Conservation (phyloP, 2,329 filamentous ascomycete genomes). For the Fusarium ramigenum region DNA sequence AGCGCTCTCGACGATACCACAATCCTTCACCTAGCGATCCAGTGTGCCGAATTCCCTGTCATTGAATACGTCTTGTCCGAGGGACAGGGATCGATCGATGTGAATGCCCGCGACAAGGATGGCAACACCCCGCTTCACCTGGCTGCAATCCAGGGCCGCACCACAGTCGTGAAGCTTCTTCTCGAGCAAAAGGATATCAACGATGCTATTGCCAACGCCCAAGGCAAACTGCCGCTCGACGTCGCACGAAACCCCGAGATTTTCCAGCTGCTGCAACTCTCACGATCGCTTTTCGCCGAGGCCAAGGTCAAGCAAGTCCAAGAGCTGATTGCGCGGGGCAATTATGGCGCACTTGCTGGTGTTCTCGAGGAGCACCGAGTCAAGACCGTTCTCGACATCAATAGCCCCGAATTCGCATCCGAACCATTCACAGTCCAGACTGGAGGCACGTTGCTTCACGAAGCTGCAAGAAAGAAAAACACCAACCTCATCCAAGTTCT, state of each 20-base stretch:
- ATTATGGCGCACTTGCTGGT: conserved; percentile 81
- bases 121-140: conserved; percentile 94
- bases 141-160: conserved; percentile 83
- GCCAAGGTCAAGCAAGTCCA: conserved; percentile 86
- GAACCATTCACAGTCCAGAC: conserved; percentile 79
- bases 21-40: conserved; percentile 90
- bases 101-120: conserved; percentile 91
- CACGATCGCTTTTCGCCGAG: conserved; percentile 89
- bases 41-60: conserved; percentile 91
- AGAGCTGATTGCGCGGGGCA: conserved; percentile 73
- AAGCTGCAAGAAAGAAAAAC: conserved; percentile 89
- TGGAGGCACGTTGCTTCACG: conserved; percentile 93
- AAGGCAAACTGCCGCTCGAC: conserved; percentile 87
- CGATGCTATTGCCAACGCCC: conserved; percentile 85
- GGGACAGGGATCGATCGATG: conserved; percentile 72
- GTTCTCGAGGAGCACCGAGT: conserved; percentile 86
- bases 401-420: conserved; percentile 87
- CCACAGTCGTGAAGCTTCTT: conserved; percentile 81
- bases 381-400: conserved; percentile 89
- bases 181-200: conserved; percentile 87
- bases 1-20: conserved; percentile 80
- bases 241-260: conserved; percentile 92
- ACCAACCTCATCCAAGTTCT: conserved; percentile 88
- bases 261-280: conserved; percentile 92
- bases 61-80: conserved; percentile 94